Percentiles rank a stretch among this genome's conserved stretches.
Conservation (phyloP, 2,329 filamentous ascomycete species). For the Ophiostoma himal-ulmi region DNA sequence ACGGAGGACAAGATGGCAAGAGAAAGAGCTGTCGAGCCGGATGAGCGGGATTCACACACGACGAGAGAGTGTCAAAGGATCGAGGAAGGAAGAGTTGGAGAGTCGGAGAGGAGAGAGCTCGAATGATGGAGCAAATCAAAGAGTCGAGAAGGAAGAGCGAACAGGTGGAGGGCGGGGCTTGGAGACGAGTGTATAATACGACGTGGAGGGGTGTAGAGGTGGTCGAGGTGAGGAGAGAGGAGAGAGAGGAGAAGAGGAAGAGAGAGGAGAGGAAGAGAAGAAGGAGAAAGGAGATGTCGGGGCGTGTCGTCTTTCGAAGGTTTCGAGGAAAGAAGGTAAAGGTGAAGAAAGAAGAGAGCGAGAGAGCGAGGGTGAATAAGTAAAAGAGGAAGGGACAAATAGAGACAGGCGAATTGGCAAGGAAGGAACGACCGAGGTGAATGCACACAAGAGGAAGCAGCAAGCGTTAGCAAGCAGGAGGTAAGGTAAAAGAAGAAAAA, state of each 20-base stretch:
- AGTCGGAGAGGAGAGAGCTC: neutral
- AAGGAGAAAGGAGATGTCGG: constrained; percentile 13
- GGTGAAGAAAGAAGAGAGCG: constrained; percentile 1
- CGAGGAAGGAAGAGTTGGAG: neutral
- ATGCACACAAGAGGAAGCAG: neutral
- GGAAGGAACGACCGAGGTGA: constrained; percentile 11
- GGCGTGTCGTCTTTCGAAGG: neutral
- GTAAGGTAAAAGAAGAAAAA: neutral
- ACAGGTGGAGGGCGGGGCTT: constrained; percentile 15
- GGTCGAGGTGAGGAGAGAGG: neutral
- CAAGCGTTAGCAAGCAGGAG: neutral
- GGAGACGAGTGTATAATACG: constrained; percentile 3
- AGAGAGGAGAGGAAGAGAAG: neutral
- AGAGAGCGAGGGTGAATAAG: neutral
- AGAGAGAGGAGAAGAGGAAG: neutral
- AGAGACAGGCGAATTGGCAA: constrained; percentile 9
- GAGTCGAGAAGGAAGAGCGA: neutral
- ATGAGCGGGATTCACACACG: neutral
- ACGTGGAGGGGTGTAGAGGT: constrained; percentile 4
- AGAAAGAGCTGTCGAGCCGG: neutral
- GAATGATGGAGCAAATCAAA: neutral
- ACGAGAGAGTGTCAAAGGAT: neutral
- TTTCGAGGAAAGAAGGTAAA: constrained; percentile 17
- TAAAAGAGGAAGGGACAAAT: neutral
- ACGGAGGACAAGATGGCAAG: neutral